These are phyloP conservation scores for Poa pratensis DNA, from an alignment of 176 grass and related monocot genomes.

Conservation along the genomic window DNA sequence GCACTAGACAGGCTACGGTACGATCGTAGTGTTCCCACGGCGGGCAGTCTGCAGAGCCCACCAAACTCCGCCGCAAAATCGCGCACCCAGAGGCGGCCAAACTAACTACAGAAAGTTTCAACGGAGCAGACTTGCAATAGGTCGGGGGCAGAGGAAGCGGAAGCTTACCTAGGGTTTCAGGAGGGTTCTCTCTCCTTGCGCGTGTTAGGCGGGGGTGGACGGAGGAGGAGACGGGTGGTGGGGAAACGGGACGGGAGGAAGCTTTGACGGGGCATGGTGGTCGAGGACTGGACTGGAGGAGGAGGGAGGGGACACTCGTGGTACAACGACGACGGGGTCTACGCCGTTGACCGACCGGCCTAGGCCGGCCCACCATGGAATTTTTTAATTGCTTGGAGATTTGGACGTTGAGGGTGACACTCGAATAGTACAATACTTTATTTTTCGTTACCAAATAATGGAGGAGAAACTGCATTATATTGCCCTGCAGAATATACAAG, in stretches of 20 bases:
- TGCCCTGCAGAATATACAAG: too few relatives aligned
- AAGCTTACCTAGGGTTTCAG: constrained; percentile 32
- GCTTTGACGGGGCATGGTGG: constrained; percentile 33
- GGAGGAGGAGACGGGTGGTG: constrained; percentile 34
- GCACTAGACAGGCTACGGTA: not conserved
- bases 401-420: not conserved
- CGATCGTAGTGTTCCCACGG: not conserved
- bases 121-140: not conserved
- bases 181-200: not conserved
- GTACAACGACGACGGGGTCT: constrained; percentile 2
- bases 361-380: not conserved
- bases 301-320: not conserved
- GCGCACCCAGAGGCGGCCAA: too few relatives aligned
- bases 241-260: not conserved
- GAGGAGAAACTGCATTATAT: too few relatives aligned
- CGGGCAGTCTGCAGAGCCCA: too few relatives aligned
- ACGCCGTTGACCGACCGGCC: constrained; percentile 7
- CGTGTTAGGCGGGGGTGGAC: not conserved
- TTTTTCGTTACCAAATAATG: too few relatives aligned
- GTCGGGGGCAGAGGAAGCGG: not conserved
- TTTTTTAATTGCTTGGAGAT: not conserved
- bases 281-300: constrained; percentile 20
- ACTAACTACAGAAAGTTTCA: not conserved
- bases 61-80: not conserved
- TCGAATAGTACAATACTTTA: too few relatives aligned